Evolutionary conservation across 2,329 filamentous ascomycete species (phyloP).

Genomic region (Fusarium tanahbumbuense): DNA sequence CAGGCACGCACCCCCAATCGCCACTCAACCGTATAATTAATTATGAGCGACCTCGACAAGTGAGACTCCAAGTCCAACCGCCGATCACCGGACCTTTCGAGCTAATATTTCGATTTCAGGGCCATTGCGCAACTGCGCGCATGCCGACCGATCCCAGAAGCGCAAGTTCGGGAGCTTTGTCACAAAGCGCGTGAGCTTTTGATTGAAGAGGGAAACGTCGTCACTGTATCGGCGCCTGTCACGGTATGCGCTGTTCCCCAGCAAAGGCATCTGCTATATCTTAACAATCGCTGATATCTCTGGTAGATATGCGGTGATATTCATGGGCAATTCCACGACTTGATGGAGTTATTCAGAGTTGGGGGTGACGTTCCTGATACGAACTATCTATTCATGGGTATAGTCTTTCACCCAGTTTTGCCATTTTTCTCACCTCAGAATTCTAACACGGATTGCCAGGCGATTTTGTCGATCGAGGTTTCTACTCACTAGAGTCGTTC

Average conservation of each 20-base stretch:
- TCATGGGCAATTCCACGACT: slow-evolving; percentile 94
- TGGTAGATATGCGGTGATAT: slow-evolving; percentile 92
- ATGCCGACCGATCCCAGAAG: slow-evolving; percentile 94
- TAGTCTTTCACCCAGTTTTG: slow-evolving; percentile 24
- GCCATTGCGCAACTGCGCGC: slow-evolving; percentile 95
- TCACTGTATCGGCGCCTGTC: slow-evolving; percentile 92
- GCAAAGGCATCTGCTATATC: neutral
- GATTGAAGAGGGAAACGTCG: slow-evolving; percentile 97
- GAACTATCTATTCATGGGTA: slow-evolving; percentile 97
- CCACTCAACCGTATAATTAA: slow-evolving; percentile 45
- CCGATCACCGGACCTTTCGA: slow-evolving; percentile 9
- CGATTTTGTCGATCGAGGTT: slow-evolving; percentile 97
- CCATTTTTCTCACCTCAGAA: neutral
- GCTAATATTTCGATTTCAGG: slow-evolving; percentile 59
- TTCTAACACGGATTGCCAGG: slow-evolving; percentile 60
- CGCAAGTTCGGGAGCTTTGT: slow-evolving; percentile 94
- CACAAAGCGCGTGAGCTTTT: slow-evolving; percentile 96
- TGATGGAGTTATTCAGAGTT: slow-evolving; percentile 96
- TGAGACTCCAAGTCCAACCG: slow-evolving; percentile 56
- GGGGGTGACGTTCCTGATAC: slow-evolving; percentile 95
- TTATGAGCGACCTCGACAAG: slow-evolving; percentile 96
- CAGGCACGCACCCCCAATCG: slow-evolving; percentile 41
- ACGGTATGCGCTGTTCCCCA: slow-evolving; percentile 69
- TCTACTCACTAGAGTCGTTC: slow-evolving; percentile 98
- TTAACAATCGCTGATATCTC: slow-evolving; percentile 22